Evolutionary conservation across 352 stramenopile species (phyloP).

Genomic region (Pythium rishiriense): DNA sequence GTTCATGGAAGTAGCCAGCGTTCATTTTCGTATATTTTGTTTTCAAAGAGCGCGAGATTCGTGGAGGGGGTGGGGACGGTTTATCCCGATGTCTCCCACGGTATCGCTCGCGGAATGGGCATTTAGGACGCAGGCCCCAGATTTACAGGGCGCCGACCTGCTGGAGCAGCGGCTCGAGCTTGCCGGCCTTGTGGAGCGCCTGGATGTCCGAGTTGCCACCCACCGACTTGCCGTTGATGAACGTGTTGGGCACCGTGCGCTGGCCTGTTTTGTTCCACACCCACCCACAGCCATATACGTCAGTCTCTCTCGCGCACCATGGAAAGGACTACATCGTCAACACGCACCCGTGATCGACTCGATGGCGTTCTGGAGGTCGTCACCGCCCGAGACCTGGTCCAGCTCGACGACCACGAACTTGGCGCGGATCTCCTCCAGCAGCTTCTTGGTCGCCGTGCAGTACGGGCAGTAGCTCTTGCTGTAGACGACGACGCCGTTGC

Average conservation of each 20-base stretch:
- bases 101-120: not conserved
- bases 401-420: constrained; percentile 66
- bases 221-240: constrained; percentile 94
- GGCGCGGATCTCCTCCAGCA: constrained; percentile 55
- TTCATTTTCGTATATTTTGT: not conserved
- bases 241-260: constrained; percentile 97
- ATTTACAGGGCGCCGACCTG: constrained; percentile 47
- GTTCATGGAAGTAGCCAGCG: not conserved
- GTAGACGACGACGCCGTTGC: constrained; percentile 76
- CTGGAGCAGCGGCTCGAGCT: constrained; percentile 90
- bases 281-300: no score
- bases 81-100: not conserved
- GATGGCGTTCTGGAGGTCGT: constrained; percentile 60
- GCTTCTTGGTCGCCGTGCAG: constrained; percentile 80
- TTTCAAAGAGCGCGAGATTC: not conserved
- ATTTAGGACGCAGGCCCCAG: no score
- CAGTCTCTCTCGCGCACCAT: not conserved
- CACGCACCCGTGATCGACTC: constrained; percentile 50
- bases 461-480: constrained; percentile 96
- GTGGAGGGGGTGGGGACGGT: not conserved
- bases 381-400: constrained; percentile 49
- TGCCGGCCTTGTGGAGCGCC: constrained; percentile 78
- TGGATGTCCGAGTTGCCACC: constrained; percentile 96
- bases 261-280: constrained; percentile 66
- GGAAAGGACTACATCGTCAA: not conserved